Percentiles rank a stretch among this genome's conserved stretches.
Evolutionary conservation across 1,284 basidiomycete species (phyloP).

Genomic region (Sphaerobolus stellatus): DNA sequence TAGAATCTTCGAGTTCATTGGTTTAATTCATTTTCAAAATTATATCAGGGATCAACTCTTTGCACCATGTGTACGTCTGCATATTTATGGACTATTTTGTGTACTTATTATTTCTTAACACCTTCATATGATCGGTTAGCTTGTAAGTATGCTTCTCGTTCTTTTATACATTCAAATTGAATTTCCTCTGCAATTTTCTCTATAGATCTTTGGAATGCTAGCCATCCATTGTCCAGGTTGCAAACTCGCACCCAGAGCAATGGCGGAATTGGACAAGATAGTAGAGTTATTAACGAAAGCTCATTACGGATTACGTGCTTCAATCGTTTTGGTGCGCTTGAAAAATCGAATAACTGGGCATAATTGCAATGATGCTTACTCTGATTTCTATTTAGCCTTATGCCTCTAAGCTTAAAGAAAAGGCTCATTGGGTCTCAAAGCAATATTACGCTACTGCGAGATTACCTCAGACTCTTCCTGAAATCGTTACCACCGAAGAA

Average conservation of each 20-base stretch:
- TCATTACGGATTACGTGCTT: slow-evolving; percentile 56
- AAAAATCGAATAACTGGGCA: not conserved
- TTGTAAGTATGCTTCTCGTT: not conserved
- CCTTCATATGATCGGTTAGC: too few relatives aligned
- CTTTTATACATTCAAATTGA: not conserved
- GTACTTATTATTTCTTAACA: not conserved
- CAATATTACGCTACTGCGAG: slow-evolving; percentile 5
- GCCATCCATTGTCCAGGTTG: slow-evolving; percentile 64
- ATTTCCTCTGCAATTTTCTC: not conserved
- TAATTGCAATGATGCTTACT: not conserved
- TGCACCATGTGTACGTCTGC: slow-evolving; percentile 4
- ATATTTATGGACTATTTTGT: not conserved
- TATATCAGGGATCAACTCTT: slow-evolving; percentile 8
- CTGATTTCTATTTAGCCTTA: not conserved
- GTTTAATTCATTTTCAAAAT: not conserved
- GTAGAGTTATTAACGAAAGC: slow-evolving; percentile 63
- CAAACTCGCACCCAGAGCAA: slow-evolving; percentile 63
- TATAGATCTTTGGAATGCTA: slow-evolving; percentile 56
- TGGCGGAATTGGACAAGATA: slow-evolving; percentile 57
- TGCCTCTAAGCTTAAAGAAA: not conserved
- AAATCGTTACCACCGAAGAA: too few relatives aligned
- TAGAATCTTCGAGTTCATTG: not conserved
- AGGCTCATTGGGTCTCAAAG: slow-evolving; percentile 5
- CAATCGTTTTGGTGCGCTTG: slow-evolving; percentile 52
- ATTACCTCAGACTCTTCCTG: too few relatives aligned